These are phyloP conservation scores for Cynanchum wilfordii DNA, from an alignment of 257 asterid species.

Conservation along the genomic window DNA sequence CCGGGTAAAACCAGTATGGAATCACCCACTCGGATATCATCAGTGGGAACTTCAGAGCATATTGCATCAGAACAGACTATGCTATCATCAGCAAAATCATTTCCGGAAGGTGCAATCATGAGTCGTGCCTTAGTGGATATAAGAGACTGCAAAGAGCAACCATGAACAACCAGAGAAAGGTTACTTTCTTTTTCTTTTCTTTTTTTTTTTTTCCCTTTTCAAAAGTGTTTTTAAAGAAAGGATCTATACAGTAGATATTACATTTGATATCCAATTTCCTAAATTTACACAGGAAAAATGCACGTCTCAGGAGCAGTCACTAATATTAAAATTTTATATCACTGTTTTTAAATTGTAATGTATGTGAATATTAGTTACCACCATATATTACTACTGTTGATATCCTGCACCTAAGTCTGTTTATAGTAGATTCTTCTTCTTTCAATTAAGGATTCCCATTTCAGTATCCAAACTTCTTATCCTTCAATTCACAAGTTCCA, in stretches of 20 bases:
- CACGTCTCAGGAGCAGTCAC: neutral
- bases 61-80: constrained; percentile 75
- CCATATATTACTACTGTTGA: neutral
- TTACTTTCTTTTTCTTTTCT: neutral
- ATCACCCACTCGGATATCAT: constrained; percentile 82
- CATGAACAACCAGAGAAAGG: constrained; percentile 18
- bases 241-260: neutral
- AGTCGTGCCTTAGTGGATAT: constrained; percentile 90
- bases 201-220: neutral
- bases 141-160: constrained; percentile 65
- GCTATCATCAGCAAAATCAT: constrained; percentile 48
- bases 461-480: neutral
- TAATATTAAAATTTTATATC: neutral
- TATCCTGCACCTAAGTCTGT: neutral
- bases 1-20: constrained; percentile 90
- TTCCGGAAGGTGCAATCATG: constrained; percentile 71
- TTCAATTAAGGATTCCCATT: neutral
- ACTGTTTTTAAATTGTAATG: neutral
- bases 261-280: neutral
- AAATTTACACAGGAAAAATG: neutral
- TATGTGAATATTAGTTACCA: neutral
- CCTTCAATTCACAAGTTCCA: neutral
- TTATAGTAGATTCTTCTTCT: neutral
- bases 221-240: neutral
- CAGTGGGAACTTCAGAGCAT: constrained; percentile 90